phyloP scores from a whole-genome alignment of 768 basidiomycete species.

The Cystobasidium tubakii region DNA sequence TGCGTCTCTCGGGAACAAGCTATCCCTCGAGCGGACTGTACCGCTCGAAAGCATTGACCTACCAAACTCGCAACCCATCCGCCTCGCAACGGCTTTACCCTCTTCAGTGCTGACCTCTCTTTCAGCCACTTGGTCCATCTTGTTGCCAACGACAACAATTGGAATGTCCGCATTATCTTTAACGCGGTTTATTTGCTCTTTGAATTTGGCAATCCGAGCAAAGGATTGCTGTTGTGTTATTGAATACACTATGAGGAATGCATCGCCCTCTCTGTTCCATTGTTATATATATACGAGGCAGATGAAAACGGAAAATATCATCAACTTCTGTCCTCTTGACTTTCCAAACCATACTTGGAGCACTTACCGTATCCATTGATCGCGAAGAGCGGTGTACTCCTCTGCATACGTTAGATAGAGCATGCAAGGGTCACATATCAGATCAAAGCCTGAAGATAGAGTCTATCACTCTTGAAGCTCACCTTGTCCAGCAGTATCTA shows the following conservation, averaged over 20 bases:
- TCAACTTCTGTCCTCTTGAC: too few relatives aligned
- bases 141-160: conserved; percentile 95
- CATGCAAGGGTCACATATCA: too few relatives aligned
- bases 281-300: too few relatives aligned
- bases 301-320: too few relatives aligned
- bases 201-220: conserved; percentile 92
- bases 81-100: conserved; percentile 69
- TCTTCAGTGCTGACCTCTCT: conserved; percentile 90
- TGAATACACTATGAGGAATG: conserved; percentile 93
- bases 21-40: too few relatives aligned
- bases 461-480: neutral
- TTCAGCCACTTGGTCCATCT: conserved; percentile 91
- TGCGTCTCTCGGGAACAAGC: too few relatives aligned
- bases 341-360: too few relatives aligned
- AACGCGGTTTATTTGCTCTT: conserved; percentile 83
- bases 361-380: conserved; percentile 47
- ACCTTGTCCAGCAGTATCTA: conserved; percentile 38
- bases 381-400: conserved; percentile 47
- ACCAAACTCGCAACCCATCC: conserved; percentile 77
- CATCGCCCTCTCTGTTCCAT: conserved; percentile 68
- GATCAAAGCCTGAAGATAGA: neutral
- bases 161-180: conserved; percentile 96
- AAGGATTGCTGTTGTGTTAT: conserved; percentile 98
- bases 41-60: too few relatives aligned
- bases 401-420: conserved; percentile 34